Evolutionary conservation across 2,329 filamentous ascomycete genomes (phyloP), one percentile per base, ranked within the genome.

Genomic region (Aspergillus ustus): DNA sequence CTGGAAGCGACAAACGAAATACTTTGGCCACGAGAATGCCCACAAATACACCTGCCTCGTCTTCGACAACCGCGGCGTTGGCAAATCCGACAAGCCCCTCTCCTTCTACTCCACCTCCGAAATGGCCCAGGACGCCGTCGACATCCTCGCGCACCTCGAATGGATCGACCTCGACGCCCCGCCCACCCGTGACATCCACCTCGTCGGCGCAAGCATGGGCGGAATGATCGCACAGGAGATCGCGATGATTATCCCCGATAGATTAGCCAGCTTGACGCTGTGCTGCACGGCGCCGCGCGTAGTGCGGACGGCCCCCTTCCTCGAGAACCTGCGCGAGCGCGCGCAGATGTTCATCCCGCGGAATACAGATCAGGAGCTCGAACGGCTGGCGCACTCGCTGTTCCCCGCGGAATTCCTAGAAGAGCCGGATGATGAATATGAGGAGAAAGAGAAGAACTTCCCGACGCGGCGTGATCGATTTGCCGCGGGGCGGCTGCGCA

Each of bases 171-270:
- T 73, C 28, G 48, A 71, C 50, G 62, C 67, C 13, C 61, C 71
- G 19, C 51, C 72, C 61, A 52, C 81, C 69, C 78, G 83, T 80
- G 73, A 85, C 55, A 67, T 89, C 15, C 88, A 97, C 78, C 75
- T 96, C 56, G 82, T 91, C 37, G 93, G 92, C 59, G 87, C 94
- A 66, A 92, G 89, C 62, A 91, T 96, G 85, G 92, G 92, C 65
- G 92, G 93, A 71, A 96, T 97, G 93, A 94, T 97, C 69, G 87
- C 91, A 2, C 93, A 96, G 77, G 93, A 97, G 78, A 72, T 97
- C 4, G 85, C 58, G 6, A 69, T 72, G 61, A 64, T 74, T 4
- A 70, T 74, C 40, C 72, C 73, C 3, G 64, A 77, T 13, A 80
- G 84, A 51, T 73, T 91, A 57, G 78, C 80, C 25, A 85, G 83